Evolutionary conservation across 2,329 filamentous ascomycete genomes (phyloP).

Genomic region (Pseudogymnoascus sp.): DNA sequence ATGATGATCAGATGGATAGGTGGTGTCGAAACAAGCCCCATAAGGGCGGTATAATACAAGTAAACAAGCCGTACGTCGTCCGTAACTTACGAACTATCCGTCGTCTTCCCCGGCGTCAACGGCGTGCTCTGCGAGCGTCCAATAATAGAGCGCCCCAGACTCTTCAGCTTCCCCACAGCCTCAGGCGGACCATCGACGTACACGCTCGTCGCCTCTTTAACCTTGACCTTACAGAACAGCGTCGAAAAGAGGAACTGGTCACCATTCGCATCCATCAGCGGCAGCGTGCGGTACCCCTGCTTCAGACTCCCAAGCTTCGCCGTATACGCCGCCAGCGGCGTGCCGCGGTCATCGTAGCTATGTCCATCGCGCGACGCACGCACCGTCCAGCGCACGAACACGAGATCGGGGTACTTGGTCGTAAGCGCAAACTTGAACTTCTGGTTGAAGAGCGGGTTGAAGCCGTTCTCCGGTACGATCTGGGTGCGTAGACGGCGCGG

Average conservation of each 20-base stretch:
- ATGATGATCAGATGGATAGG: background rate
- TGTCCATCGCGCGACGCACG: conserved; percentile 76
- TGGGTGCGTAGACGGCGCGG: conserved; percentile 73
- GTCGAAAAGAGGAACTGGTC: conserved; percentile 94
- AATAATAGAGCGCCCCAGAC: conserved; percentile 51
- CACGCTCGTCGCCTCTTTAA: conserved; percentile 48
- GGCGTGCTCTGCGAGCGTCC: conserved; percentile 32
- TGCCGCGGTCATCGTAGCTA: conserved; percentile 53
- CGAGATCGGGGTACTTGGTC: conserved; percentile 88
- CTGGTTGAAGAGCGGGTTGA: conserved; percentile 82
- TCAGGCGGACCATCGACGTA: conserved; percentile 45
- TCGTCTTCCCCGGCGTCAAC: background rate
- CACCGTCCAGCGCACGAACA: conserved; percentile 90
- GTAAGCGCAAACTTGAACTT: conserved; percentile 73
- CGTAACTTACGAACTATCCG: background rate
- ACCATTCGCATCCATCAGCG: conserved; percentile 78
- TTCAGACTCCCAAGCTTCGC: conserved; percentile 85
- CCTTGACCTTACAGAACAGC: conserved; percentile 81
- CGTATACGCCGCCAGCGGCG: conserved; percentile 73
- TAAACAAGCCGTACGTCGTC: background rate
- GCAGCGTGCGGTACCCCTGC: conserved; percentile 86
- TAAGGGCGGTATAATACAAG: background rate
- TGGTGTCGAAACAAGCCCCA: background rate
- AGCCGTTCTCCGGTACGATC: conserved; percentile 80
- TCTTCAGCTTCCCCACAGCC: conserved; percentile 47